These are phyloP conservation scores for Oryza rufipogon DNA, from an alignment of 176 grass and related monocot species.

Conservation along the genomic window DNA sequence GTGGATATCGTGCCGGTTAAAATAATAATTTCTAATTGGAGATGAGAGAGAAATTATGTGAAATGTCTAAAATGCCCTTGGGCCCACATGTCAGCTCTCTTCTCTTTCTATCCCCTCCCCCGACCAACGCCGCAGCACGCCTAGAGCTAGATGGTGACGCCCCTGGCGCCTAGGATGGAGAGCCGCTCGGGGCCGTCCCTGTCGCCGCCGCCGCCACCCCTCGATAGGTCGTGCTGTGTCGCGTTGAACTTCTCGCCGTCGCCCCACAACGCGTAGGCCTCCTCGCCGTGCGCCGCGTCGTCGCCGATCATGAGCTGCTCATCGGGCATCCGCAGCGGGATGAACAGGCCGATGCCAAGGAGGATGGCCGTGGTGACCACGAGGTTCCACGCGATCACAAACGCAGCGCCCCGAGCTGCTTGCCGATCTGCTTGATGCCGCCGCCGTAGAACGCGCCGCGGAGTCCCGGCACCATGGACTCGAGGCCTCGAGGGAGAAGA, in stretches of 20 bases:
- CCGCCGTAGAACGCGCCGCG: conserved; percentile 76
- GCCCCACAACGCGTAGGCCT: conserved; percentile 87
- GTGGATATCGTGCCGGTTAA: too few relatives aligned
- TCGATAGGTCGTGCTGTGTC: conserved; percentile 55
- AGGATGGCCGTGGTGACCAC: conserved; percentile 64
- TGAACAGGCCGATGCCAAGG: conserved; percentile 56
- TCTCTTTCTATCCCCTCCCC: too few relatives aligned
- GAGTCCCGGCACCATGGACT: conserved; percentile 35
- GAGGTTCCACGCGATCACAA: conserved; percentile 72
- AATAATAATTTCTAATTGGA: too few relatives aligned
- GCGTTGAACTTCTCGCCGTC: conserved; percentile 87
- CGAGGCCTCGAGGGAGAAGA: conserved; percentile 37
- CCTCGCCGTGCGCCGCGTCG: conserved; percentile 80
- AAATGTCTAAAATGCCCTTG: too few relatives aligned
- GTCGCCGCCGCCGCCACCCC: conserved; percentile 27
- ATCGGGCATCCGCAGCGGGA: conserved; percentile 75
- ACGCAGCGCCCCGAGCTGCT: conserved; percentile 74
- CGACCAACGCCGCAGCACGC: too few relatives aligned
- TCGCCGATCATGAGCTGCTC: conserved; percentile 87
- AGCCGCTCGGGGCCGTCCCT: conserved; percentile 47
- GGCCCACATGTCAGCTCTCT: too few relatives aligned
- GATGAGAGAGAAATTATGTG: too few relatives aligned
- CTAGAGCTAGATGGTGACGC: conserved; percentile 79
- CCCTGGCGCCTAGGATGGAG: conserved; percentile 57
- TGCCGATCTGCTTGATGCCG: conserved; percentile 55